Base-by-base conservation (phyloP, 345 rosid genomes). In the Hibiscus mutabilis region DNA sequence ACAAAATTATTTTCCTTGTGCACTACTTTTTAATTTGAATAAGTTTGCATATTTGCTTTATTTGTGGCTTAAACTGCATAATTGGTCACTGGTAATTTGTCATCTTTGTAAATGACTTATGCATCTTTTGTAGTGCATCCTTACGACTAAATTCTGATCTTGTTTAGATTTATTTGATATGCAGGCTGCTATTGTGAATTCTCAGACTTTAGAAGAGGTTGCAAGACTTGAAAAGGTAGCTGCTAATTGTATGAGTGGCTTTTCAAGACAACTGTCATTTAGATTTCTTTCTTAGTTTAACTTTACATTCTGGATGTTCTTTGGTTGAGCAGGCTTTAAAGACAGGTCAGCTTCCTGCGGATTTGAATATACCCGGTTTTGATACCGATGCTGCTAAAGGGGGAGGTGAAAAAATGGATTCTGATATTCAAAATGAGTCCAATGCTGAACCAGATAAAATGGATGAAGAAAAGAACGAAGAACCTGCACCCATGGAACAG, bases 141-240 rank as follows among this genome's bases (percentile, higher is more conserved):
- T 14, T 55, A 14, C 3, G 63, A n/a, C 60, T 60, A 68, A 42
- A 29, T 37, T 46, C 16, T 53, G 29, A 37, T 31, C 0, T 55
- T 37, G 19, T 33, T 78, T 29, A 42, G 29, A 66, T 70, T 69
- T 18, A 27, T 81, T 79, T 73, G 78, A 42, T 74, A 15, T 85
- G 84, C 91, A 96, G 98, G 97, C 99, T 72, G 99, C 99, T 62
- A 96, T 96, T 80, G 90, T 92, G 76, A 96, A 92, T 77, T 92
- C 99, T 40, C 97, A 96, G 90, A 96, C 98, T 60, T 89, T 96
- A 53, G 98, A 96, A 86, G 99, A 96, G 85, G 97, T 96, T 79
- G 96, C 97, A 58, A 85, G 98, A 83, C 98, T 96, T 10, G 99
- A 96, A 76, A 84, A 92, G 96, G 98, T 91, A 40, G 66, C 40